phyloP scores from a whole-genome alignment of 1,284 basidiomycete species.

The Cutaneotrichosporon dermatis region DNA sequence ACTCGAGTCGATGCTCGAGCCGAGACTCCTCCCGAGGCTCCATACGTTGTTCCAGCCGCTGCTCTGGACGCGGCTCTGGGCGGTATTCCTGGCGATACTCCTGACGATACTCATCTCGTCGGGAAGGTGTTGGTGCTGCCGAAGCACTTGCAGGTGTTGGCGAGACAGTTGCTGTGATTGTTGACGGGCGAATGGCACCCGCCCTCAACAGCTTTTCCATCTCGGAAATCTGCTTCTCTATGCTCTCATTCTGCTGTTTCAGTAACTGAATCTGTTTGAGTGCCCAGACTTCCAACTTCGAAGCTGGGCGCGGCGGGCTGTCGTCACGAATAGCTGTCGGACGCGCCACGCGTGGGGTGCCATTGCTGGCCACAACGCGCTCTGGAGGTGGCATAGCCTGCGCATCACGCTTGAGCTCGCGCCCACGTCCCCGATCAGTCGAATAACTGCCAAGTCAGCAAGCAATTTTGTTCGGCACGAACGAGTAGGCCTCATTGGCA shows the following conservation, averaged over 20 bases:
- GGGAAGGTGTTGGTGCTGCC: neutral
- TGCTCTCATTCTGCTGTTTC: conserved; percentile 14
- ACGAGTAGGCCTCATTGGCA: neutral
- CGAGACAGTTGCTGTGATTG: neutral
- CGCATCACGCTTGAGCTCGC: neutral
- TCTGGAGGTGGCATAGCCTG: neutral
- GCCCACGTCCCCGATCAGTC: neutral
- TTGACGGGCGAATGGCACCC: neutral
- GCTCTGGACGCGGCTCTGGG: neutral
- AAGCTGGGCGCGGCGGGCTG: neutral
- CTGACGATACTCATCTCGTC: neutral
- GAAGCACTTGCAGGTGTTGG: neutral
- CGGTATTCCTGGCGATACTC: neutral
- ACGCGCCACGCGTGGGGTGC: neutral
- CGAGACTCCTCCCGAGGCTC: neutral
- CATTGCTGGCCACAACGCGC: too few relatives aligned
- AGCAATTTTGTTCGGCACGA: neutral
- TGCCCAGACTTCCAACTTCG: conserved; percentile 3
- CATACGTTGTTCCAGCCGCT: neutral
- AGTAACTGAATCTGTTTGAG: conserved; percentile 11
- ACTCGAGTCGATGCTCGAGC: neutral
- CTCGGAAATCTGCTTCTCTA: conserved; percentile 17
- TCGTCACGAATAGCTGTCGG: neutral
- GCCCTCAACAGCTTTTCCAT: conserved; percentile 12
- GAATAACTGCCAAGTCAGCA: neutral